phyloP scores from a whole-genome alignment of 1,139 yeast genomes.

The Suhomyces bribrorum region DNA sequence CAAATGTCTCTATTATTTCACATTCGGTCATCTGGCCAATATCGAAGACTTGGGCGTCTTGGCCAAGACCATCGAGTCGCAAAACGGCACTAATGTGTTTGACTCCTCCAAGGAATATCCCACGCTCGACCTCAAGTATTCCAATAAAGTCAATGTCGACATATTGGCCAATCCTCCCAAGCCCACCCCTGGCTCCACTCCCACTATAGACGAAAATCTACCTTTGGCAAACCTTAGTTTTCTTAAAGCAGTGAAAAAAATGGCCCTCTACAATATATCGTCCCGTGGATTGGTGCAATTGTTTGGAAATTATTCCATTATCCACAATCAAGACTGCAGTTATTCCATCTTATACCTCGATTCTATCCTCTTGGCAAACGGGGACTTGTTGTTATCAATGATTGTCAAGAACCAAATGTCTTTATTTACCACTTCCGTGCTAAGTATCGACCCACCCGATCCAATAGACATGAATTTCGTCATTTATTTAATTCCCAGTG shows the following conservation, averaged over 20 bases:
- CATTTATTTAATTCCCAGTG: slow-evolving; percentile 72
- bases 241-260: slow-evolving; percentile 59
- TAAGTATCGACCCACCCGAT: slow-evolving; percentile 15
- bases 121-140: slow-evolving; percentile 33
- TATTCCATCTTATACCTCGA: slow-evolving; percentile 48
- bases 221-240: slow-evolving; percentile 58
- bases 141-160: slow-evolving; percentile 32
- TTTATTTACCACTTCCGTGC: slow-evolving; percentile 33
- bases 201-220: slow-evolving; percentile 26
- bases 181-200: slow-evolving; percentile 8
- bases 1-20: slow-evolving; percentile 60
- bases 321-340: slow-evolving; percentile 20
- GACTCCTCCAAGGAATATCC: slow-evolving; percentile 35
- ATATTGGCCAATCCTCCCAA: slow-evolving; percentile 29
- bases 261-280: slow-evolving; percentile 50
- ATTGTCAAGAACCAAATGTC: slow-evolving; percentile 27
- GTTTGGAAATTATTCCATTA: slow-evolving; percentile 57
- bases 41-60: slow-evolving; percentile 2
- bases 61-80: slow-evolving; percentile 1
- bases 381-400: slow-evolving; percentile 46
- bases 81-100: slow-evolving; percentile 19
- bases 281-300: slow-evolving; percentile 41
- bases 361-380: slow-evolving; percentile 54
- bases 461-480: slow-evolving; percentile 34
- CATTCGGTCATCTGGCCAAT: slow-evolving; percentile 36